These are phyloP conservation scores for Melaleuca alternifolia DNA, from an alignment of 345 rosid genomes.

Conservation along the genomic window DNA sequence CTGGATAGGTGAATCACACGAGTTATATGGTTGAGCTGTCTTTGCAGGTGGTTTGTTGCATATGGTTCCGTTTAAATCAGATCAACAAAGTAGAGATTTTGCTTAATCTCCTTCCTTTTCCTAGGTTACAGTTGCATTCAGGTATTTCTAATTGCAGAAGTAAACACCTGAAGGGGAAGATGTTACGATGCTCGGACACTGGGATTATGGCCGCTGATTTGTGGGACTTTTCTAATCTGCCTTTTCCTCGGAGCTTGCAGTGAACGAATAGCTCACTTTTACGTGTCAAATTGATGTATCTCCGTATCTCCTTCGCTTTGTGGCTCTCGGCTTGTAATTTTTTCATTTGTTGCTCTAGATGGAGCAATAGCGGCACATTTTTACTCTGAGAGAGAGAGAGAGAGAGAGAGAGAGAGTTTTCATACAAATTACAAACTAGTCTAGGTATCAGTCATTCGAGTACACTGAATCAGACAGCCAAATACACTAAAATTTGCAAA, in stretches of 20 bases:
- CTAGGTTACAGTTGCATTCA: not conserved
- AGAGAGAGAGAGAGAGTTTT: not conserved
- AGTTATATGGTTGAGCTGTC: not conserved
- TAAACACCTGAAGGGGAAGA: not conserved
- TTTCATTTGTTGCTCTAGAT: not conserved
- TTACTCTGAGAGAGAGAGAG: not conserved
- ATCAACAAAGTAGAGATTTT: not conserved
- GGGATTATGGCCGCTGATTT: not conserved
- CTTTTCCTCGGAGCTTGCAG: not conserved
- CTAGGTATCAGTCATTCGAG: not conserved
- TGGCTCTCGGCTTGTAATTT: not conserved
- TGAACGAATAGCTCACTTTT: not conserved
- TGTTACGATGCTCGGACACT: not conserved
- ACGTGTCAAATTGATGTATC: not conserved
- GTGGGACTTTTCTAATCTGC: not conserved
- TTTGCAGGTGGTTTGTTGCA: not conserved
- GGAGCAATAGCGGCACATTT: not conserved
- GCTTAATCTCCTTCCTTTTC: not conserved
- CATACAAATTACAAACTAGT: not conserved
- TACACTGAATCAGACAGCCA: not conserved
- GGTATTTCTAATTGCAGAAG: not conserved
- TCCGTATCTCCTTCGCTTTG: not conserved
- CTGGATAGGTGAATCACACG: not conserved
- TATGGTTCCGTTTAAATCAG: not conserved
- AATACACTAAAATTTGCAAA: not conserved